Conservation (phyloP, 768 basidiomycete species). For the Naematelia aurantialba region DNA sequence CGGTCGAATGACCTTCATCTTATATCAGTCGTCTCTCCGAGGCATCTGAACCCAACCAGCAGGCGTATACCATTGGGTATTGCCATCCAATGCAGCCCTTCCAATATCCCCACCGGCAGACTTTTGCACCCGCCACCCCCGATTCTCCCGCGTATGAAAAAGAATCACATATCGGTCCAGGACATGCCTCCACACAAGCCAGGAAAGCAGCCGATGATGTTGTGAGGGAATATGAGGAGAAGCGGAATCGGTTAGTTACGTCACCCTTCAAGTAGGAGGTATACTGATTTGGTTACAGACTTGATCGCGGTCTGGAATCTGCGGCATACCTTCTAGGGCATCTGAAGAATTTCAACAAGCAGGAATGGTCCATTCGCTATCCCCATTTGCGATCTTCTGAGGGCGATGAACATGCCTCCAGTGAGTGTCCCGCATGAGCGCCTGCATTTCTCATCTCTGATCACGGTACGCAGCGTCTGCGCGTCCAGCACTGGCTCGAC, state of each 20-base stretch:
- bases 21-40: neutral
- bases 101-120: conserved; percentile 23
- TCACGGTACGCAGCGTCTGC: conserved; percentile 11
- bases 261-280: neutral
- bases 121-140: conserved; percentile 22
- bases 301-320: conserved; percentile 71
- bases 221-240: conserved; percentile 46
- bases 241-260: conserved; percentile 65
- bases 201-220: conserved; percentile 36
- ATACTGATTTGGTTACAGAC: conserved; percentile 52
- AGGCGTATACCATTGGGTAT: neutral
- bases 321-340: conserved; percentile 67
- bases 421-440: conserved; percentile 11
- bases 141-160: conserved; percentile 39
- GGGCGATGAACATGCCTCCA: neutral
- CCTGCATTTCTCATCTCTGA: neutral
- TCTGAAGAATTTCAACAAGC: conserved; percentile 74
- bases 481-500: conserved; percentile 54
- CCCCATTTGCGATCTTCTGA: conserved; percentile 59
- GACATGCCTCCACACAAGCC: conserved; percentile 26
- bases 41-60: neutral
- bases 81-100: conserved; percentile 38
- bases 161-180: conserved; percentile 40
- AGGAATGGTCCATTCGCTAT: conserved; percentile 84
- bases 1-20: neutral